Evolutionary conservation across 2,329 filamentous ascomycete species (phyloP).

Genomic region (Bipolaris bicolor): DNA sequence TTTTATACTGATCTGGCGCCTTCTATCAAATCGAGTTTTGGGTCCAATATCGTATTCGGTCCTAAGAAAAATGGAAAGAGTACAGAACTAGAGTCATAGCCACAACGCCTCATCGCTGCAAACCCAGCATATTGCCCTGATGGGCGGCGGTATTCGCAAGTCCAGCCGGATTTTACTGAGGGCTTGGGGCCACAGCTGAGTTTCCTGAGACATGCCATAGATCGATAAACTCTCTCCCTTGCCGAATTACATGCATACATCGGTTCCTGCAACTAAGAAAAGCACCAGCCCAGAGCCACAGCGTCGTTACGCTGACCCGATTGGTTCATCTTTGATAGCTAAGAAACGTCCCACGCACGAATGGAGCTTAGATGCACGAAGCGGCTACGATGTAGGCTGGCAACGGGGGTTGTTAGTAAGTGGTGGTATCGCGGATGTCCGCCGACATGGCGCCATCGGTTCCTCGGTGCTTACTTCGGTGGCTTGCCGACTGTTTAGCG

Average conservation of each 20-base stretch:
- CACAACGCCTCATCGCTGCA: not conserved
- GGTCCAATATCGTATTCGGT: not conserved
- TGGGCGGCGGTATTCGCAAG: not conserved
- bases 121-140: not conserved
- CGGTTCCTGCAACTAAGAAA: not conserved
- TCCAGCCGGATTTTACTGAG: not conserved
- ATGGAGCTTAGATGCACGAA: not conserved
- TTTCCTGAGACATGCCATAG: not conserved
- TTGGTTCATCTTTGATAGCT: not conserved
- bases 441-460: not conserved
- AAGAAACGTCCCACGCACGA: not conserved
- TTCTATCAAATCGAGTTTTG: not conserved
- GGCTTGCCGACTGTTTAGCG: conserved; percentile 1
- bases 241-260: not conserved
- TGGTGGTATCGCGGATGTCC: not conserved
- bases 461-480: not conserved
- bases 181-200: not conserved
- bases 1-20: not conserved
- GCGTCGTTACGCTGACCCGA: not conserved
- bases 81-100: not conserved
- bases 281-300: not conserved
- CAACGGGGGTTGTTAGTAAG: not conserved
- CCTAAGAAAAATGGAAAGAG: not conserved
- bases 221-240: not conserved
- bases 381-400: not conserved